phyloP scores from a whole-genome alignment of 1,284 basidiomycete species.

The Afroboletus lepidellus region DNA sequence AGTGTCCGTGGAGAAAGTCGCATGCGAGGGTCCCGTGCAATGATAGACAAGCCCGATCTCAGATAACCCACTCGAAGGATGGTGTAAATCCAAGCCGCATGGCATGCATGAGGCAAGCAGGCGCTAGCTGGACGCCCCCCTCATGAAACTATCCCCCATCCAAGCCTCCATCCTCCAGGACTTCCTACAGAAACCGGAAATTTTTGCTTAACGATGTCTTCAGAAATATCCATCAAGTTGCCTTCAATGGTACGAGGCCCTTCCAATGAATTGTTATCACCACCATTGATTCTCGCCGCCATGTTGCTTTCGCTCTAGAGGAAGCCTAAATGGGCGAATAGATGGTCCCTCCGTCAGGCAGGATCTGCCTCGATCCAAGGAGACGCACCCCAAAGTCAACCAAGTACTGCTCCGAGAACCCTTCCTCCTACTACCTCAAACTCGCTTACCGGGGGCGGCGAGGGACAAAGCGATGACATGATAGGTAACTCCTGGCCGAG shows the following conservation, averaged over 20 bases:
- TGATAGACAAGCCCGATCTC: constrained; percentile 10
- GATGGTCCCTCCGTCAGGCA: constrained; percentile 1
- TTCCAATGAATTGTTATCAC: not conserved
- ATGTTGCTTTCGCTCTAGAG: constrained; percentile 9
- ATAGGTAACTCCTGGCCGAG: constrained; percentile 16
- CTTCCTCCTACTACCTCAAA: constrained; percentile 1
- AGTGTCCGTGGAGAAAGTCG: constrained; percentile 4
- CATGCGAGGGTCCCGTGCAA: constrained; percentile 7
- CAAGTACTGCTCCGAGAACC: not conserved
- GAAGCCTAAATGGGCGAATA: constrained; percentile 1
- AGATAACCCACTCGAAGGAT: constrained; percentile 1
- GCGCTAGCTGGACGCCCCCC: constrained; percentile 7
- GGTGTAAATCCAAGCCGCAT: constrained; percentile 21
- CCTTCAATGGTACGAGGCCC: constrained; percentile 13
- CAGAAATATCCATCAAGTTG: constrained; percentile 5
- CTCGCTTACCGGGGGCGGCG: not conserved
- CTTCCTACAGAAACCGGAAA: constrained; percentile 4
- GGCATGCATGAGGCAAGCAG: constrained; percentile 23
- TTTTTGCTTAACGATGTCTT: constrained; percentile 8
- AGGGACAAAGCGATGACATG: not conserved
- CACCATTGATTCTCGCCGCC: constrained; percentile 4
- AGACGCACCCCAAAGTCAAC: not conserved
- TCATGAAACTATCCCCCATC: constrained; percentile 3
- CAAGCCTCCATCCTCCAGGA: constrained; percentile 8
- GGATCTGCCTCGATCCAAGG: not conserved